phyloP scores from a whole-genome alignment of 2,329 filamentous ascomycete genomes.

The Alternaria burnsii region DNA sequence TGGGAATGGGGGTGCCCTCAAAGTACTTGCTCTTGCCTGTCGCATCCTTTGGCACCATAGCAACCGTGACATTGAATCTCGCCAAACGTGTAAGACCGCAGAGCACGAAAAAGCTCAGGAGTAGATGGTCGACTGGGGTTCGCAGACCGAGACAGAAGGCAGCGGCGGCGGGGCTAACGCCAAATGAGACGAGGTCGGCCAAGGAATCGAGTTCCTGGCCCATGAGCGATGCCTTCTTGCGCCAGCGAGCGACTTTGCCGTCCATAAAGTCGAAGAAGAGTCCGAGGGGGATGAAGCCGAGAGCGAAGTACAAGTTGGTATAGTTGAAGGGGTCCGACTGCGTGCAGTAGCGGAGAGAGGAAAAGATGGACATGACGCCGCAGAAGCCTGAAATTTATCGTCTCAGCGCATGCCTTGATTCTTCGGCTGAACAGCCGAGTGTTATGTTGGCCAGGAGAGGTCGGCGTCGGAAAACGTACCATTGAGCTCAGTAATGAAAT shows the following conservation, averaged over 20 bases:
- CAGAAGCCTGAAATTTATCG: constrained; percentile 70
- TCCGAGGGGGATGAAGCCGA: constrained; percentile 83
- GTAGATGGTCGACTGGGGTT: constrained; percentile 81
- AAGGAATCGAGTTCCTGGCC: constrained; percentile 96
- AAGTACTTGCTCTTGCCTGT: constrained; percentile 94
- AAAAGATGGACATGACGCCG: constrained; percentile 94
- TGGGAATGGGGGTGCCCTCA: constrained; percentile 96
- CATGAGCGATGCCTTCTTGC: constrained; percentile 97
- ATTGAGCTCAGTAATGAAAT: constrained; percentile 85
- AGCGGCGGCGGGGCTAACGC: constrained; percentile 84
- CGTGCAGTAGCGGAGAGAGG: constrained; percentile 91
- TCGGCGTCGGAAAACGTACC: constrained; percentile 52
- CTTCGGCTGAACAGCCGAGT: not conserved
- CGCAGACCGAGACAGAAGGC: constrained; percentile 91
- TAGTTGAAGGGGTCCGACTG: constrained; percentile 69
- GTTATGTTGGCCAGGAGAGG: not conserved
- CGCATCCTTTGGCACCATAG: constrained; percentile 87
- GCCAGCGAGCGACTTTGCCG: constrained; percentile 94
- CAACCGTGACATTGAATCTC: constrained; percentile 96
- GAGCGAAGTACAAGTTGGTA: constrained; percentile 79
- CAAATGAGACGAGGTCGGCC: constrained; percentile 95
- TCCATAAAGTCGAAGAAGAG: constrained; percentile 99
- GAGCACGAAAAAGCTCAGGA: constrained; percentile 88
- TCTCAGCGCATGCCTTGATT: constrained; percentile 2
- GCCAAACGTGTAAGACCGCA: constrained; percentile 92